These are phyloP conservation scores for Pseudozyma sp. DNA, from an alignment of 1,284 basidiomycete genomes.

Conservation along the genomic window DNA sequence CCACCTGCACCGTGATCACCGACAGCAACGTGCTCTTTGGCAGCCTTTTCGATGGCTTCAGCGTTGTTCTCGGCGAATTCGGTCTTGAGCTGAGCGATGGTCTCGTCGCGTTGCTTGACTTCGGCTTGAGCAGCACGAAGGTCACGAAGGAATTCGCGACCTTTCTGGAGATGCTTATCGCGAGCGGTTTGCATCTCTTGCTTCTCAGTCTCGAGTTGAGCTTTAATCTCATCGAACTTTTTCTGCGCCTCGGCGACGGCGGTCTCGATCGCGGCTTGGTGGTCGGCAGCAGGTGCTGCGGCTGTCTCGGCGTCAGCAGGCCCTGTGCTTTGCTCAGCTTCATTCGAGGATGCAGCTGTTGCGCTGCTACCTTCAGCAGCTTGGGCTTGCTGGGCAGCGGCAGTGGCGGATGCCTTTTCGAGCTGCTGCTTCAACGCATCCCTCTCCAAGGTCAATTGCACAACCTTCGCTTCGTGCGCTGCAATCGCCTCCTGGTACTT, in stretches of 20 bases:
- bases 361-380: slow-evolving; percentile 25
- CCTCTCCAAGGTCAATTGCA: slow-evolving; percentile 32
- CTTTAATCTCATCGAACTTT: slow-evolving; percentile 54
- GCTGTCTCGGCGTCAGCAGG: slow-evolving; percentile 25
- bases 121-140: slow-evolving; percentile 50
- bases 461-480: slow-evolving; percentile 36
- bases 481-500: slow-evolving; percentile 42
- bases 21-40: slow-evolving; percentile 37
- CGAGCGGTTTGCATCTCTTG: slow-evolving; percentile 17
- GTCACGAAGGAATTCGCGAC: slow-evolving; percentile 46
- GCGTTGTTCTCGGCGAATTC: slow-evolving; percentile 53
- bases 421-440: slow-evolving; percentile 69
- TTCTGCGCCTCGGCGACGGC: slow-evolving; percentile 55
- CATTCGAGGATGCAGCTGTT: slow-evolving; percentile 13
- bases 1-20: slow-evolving; percentile 6
- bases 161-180: slow-evolving; percentile 53
- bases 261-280: slow-evolving; percentile 32
- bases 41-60: slow-evolving; percentile 55
- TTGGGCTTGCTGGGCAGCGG: slow-evolving; percentile 38
- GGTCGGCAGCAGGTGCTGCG: slow-evolving; percentile 11
- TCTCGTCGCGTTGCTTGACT: slow-evolving; percentile 51
- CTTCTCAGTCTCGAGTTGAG: slow-evolving; percentile 47
- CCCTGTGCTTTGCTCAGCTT: slow-evolving; percentile 30
- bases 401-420: slow-evolving; percentile 34
- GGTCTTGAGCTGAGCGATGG: slow-evolving; percentile 46